Conservation (phyloP, 331 rosid species). For the Quercus phellos region DNA sequence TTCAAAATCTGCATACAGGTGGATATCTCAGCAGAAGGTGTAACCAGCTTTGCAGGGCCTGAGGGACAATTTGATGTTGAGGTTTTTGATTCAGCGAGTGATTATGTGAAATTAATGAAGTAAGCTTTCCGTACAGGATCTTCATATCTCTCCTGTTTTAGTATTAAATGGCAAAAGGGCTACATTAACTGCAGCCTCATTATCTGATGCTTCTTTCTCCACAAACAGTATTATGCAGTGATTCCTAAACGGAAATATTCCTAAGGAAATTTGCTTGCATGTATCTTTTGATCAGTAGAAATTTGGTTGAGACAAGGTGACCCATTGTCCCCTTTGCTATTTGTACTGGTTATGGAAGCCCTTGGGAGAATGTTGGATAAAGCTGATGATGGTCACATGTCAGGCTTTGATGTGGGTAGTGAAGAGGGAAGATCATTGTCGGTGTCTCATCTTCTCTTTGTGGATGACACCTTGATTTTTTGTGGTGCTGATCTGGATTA, state of each 20-base stretch:
- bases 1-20: constrained; percentile 48
- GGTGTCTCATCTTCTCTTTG: no score
- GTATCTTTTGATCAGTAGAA: neutral
- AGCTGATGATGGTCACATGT: no score
- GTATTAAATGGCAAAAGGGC: constrained; percentile 1
- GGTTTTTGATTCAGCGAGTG: constrained; percentile 90
- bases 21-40: constrained; percentile 57
- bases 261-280: neutral
- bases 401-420: no score
- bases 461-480: no score
- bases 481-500: no score
- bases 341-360: no score
- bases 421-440: no score
- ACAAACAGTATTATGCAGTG: constrained; percentile 6
- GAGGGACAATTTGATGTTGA: constrained; percentile 96
- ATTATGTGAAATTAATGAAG: constrained; percentile 88
- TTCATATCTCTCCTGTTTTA: constrained; percentile 11
- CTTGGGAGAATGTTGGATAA: no score
- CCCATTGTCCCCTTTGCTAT: no score
- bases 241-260: neutral
- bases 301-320: neutral
- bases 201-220: constrained; percentile 15
- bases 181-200: neutral
- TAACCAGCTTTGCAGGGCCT: constrained; percentile 71
- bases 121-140: constrained; percentile 35